A percentile compares a stretch with the other conserved stretches of the same genome.
phyloP scores from a whole-genome alignment of 768 basidiomycete species.

The Suillus subaureus region DNA sequence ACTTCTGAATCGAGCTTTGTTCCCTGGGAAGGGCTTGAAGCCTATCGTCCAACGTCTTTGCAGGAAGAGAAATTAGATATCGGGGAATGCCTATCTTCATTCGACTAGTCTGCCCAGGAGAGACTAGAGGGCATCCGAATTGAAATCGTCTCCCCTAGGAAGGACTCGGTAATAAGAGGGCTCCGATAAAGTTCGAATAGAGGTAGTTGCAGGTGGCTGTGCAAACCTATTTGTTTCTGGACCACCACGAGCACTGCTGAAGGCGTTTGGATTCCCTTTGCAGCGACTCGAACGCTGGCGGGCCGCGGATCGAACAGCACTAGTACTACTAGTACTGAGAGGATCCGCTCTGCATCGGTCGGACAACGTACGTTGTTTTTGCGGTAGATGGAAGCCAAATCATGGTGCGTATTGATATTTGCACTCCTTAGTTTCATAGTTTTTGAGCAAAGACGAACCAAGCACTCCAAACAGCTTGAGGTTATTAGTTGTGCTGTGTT shows the following conservation, averaged over 20 bases:
- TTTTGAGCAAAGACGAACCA: slow-evolving; percentile 11
- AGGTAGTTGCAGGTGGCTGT: not conserved
- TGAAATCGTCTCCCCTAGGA: not conserved
- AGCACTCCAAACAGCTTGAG: slow-evolving; percentile 14
- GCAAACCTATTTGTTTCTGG: not conserved
- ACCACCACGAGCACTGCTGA: not conserved
- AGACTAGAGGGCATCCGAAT: not conserved
- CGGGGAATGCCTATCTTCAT: not conserved
- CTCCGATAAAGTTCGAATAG: no score
- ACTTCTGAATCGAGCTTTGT: not conserved
- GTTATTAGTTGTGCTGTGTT: slow-evolving; percentile 13
- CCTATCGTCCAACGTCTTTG: not conserved
- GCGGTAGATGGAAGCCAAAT: not conserved
- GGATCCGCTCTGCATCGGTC: not conserved
- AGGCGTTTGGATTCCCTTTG: not conserved
- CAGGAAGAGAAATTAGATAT: not conserved
- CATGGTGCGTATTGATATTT: not conserved
- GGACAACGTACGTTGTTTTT: not conserved
- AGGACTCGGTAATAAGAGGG: no score
- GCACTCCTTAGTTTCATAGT: not conserved
- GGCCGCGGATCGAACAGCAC: no score
- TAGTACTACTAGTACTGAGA: not conserved
- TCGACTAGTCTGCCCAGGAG: not conserved
- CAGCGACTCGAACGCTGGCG: not conserved
- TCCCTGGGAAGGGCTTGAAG: not conserved